Evolutionary conservation across 2,329 filamentous ascomycete genomes (phyloP), one percentile per base, ranked within the genome.

Genomic region (Phyllachora maydis): DNA sequence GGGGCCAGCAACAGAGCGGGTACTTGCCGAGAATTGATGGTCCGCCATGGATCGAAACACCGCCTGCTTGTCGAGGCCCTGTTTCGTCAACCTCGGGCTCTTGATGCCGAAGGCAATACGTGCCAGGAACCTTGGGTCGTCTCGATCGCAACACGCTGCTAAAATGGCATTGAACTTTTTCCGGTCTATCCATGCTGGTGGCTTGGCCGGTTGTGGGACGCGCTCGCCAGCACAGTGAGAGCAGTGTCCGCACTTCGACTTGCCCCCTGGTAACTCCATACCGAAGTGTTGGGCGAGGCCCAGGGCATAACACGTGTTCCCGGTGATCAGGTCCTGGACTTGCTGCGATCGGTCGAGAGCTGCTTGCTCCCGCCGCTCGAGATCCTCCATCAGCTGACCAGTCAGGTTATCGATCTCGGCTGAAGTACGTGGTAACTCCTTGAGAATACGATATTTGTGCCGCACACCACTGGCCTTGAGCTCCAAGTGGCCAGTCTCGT

Each of bases 21-120:
- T 18, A 26, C 27, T 16, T 23, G 30, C 31, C 16, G 32, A 29
- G 21, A 67, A 69, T 16, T 59, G 49, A 26, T 65, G 59, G 27
- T 64, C 50, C 14, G 49, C 54, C 45, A 69, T 50, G 4, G 55
- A 62, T 21, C 52, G 55, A 35, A 66, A 69, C 0, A 58, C 47
- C 0, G 29, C 16, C 6, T 38, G 38, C 23, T 44, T 56, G 8
- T 51, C 45, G 16, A 70, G 32, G 35, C 55, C 61, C 24, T 65
- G 36, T 18, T 45, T 39, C 4, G 42, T 49, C 1, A 65, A 50
- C 1, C 64, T 43, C 0, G 66, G 67, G 32, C 62, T 71, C 21
- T 47, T 49, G 35, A 72, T 70, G 0, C 67, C 67, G 36, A 70
- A 72, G 0, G 65, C 66, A 4, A 72, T 43, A 11, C 59, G 50